Evolutionary conservation across 352 stramenopile species (phyloP), one percentile per base, ranked within the genome.

Genomic region (Peronosclerospora sorghi): DNA sequence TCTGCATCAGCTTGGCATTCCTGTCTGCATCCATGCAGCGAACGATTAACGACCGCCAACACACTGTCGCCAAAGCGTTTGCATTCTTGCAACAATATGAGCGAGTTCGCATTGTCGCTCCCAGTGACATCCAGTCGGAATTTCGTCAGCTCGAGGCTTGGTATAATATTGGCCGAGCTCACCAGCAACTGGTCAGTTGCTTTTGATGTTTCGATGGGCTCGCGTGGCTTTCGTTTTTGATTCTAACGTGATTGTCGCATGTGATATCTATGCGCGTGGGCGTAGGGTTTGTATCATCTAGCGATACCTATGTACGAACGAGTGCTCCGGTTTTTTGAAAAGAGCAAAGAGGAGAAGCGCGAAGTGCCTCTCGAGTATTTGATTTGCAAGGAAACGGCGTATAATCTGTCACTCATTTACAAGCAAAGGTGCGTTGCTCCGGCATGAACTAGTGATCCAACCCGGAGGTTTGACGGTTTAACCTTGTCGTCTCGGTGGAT

Each of bases 381-480:
- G 35, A 62, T 93, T 10, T 89, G 71, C 41, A 66, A 73, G 15
- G 80, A 93, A 54, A 86, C 80, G 6, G 80, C 80, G n/a, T 90
- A 90, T 59, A 93, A 93, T 32, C 57, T 93, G 27, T 87, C 77
- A 12, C 64, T 93, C 20, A 90, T 93, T 24, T 93, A 93, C 59
- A 82, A 84, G 35, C 72, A 93, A 50, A 91, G 79, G 79, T 91
- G 23, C 43, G 56, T 56, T 39, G 30, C 4, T 4, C 15, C 15
- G 9, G 4, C 15, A 15, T 34, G 4, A 34, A 9, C 15, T n/a
- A 10, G 28, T 13, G 9, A 13, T 15, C 28, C 28, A n/a, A 4
- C 3, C 9, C 15, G 28, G 8, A 30, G 15, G 3, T 15, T 15
- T 34, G 28, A 9, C 9, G 8, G 8, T n/a, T 34, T 34, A 15